phyloP scores from a whole-genome alignment of 768 basidiomycete genomes.

The Russula emetica region DNA sequence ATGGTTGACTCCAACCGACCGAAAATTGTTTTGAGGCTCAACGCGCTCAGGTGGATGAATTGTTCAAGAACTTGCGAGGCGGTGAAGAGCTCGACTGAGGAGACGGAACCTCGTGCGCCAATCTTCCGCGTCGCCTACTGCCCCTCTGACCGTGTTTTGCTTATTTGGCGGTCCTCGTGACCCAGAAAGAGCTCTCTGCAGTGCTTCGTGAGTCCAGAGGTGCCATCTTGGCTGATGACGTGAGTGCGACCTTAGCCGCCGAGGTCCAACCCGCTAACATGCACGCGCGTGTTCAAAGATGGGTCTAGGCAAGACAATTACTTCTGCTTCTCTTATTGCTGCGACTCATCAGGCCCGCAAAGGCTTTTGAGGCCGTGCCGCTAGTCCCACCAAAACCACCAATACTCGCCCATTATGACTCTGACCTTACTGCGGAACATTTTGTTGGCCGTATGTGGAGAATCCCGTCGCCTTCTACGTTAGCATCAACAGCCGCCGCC shows the following conservation, averaged over 20 bases:
- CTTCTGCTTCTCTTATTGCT: conserved; percentile 89
- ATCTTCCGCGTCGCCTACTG: conserved; percentile 23
- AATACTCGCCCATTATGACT: too few relatives aligned
- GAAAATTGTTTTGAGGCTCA: conserved; percentile 89
- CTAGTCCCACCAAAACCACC: conserved; percentile 43
- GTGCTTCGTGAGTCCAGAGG: too few relatives aligned
- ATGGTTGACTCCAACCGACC: conserved; percentile 54
- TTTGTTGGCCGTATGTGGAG: conserved; percentile 81
- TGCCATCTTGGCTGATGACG: conserved; percentile 94
- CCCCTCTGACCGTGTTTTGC: conserved; percentile 27
- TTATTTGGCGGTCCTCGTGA: conserved; percentile 70
- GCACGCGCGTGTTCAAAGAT: conserved; percentile 51
- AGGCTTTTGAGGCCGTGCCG: conserved; percentile 53
- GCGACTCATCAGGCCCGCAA: conserved; percentile 69
- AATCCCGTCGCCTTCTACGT: conserved; percentile 55
- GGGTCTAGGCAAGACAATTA: conserved; percentile 97
- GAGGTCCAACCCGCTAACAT: conserved; percentile 1
- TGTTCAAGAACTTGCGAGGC: conserved; percentile 83
- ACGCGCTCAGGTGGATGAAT: conserved; percentile 86
- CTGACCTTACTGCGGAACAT: too few relatives aligned
- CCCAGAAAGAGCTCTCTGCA: too few relatives aligned
- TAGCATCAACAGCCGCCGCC: conserved; percentile 29
- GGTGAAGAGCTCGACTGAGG: conserved; percentile 82
- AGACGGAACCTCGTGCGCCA: conserved; percentile 81
- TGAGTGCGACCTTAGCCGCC: conserved; percentile 41